Base-by-base conservation (phyloP, 2,329 filamentous ascomycete genomes). In the Aspergillus felis region DNA sequence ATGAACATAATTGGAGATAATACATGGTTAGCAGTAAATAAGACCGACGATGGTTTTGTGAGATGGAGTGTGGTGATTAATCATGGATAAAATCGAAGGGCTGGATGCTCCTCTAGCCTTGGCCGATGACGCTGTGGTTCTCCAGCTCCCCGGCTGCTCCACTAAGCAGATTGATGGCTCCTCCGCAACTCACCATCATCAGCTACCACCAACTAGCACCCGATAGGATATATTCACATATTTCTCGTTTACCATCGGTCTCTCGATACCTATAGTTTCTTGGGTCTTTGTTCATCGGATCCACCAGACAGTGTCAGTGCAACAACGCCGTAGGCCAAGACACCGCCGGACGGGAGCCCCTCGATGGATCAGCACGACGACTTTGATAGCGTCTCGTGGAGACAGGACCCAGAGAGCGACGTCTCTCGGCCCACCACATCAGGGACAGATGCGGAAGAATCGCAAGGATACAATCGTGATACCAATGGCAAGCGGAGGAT, bases 301-400 rank as follows among this genome's bases (percentile, higher is more conserved):
- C 50, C 44, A 12, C 27, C 20, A 12, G 22, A 46, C 12, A 25
- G 20, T 25, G 44, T 24, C 44, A 47, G 44, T 50, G 44, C 55
- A 17, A 57, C 58, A 56, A 55, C 32, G 32, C 32, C 14, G 32
- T 42, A 22, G n/a, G 20, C 29, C 17, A 54, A 44, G 32, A 44
- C 51, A 51, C 53, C 46, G 52, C 50, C 58, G 46, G 50, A 57
- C 50, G 55, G 57, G 57, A 59, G 53, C 65, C 64, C 64, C 62
- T 65, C 68, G 58, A 79, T 79, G 77, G 76, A 79, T 62, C 68
- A 77, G 59, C 74, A 80, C 71, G 88, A 90, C 75, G 88, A 89
- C 76, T 94, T 94, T 75, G 89, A 91, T 71, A 90, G 85, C 71
- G 86, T 93, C 61, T 88, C 88, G 57, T 95, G 91, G 91, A 81